Evolutionary conservation across 2,329 filamentous ascomycete genomes (phyloP), one percentile per base, ranked within the genome.

Genomic region (Botrytis fabae): DNA sequence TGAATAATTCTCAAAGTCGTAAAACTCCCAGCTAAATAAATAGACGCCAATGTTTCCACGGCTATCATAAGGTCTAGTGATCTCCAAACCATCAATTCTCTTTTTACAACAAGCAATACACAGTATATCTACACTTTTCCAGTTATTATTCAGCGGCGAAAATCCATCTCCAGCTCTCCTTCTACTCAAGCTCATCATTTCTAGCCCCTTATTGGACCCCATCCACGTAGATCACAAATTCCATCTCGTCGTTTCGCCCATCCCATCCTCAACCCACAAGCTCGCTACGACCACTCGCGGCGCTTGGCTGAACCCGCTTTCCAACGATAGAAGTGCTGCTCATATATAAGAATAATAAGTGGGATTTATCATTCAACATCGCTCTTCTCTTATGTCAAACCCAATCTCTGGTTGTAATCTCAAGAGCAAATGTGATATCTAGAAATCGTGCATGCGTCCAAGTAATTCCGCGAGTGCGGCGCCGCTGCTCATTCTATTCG

Each of bases 1-100:
- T 25, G 7, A 18, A 62, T 0, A 22, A 1, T 40, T 7, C 6
- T 16, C 16, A 1, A 57, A 16, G 0, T 40, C 18, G 40, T 69
- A 32, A 57, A 25, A 68, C 12, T 7, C 2, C 5, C 48, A 57
- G 18, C 38, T 57, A 22, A 3, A 57, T 57, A 7, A 42, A 14
- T 69, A 32, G 65, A 16, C 42, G 5, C 5, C 22, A 6, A 6
- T 28, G 8, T 25, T 25, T 6, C 20, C 40, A 40, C 10, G 9
- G 5, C 4, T 16, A 32, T 68, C 25, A 10, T n/a, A 28, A 54
- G 48, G 57, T 38, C 35, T 54, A 68, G 25, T 57, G 64, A 51
- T 68, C 64, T 20, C 35, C n/a, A 5, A 6, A 63, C 1, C 20
- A 9, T 8, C 7, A 25, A 46, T 38, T 1, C 22, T n/a, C n/a